Percentiles rank a stretch among this genome's conserved stretches.
phyloP scores from a whole-genome alignment of 129 eudicot species.

The Flaveria robusta region DNA sequence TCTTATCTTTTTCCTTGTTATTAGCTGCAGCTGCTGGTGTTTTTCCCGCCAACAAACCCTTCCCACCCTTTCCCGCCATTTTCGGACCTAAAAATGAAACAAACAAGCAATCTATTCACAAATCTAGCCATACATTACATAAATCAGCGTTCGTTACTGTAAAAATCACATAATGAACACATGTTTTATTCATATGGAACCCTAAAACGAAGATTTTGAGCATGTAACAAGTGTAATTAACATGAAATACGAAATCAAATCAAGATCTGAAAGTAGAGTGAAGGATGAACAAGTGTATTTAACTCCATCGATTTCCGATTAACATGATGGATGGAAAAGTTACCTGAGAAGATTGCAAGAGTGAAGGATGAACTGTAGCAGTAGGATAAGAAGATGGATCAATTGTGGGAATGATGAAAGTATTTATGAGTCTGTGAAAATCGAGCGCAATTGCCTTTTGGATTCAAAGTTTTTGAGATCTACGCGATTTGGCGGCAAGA shows the following conservation, averaged over 20 bases:
- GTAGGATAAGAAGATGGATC: background rate
- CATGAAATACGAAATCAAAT: background rate
- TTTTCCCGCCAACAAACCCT: constrained; percentile 7
- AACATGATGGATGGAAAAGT: background rate
- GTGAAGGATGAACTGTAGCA: background rate
- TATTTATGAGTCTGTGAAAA: constrained; percentile 1
- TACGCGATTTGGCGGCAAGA: background rate
- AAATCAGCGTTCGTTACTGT: background rate
- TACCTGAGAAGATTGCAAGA: background rate
- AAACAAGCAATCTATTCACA: background rate
- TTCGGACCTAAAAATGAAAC: background rate
- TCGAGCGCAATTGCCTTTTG: background rate
- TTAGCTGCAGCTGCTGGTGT: constrained; percentile 18
- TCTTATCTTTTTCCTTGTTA: constrained; percentile 15
- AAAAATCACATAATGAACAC: background rate
- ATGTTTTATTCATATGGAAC: background rate
- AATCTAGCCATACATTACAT: background rate
- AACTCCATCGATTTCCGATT: background rate
- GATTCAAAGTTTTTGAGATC: constrained; percentile 15
- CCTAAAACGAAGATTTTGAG: background rate
- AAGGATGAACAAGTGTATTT: too few relatives aligned
- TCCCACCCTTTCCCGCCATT: constrained; percentile 16
- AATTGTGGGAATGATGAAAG: background rate
- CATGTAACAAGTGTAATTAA: background rate
- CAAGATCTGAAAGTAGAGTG: background rate